These are phyloP conservation scores for Chalciporus sphaerocephalus DNA, from an alignment of 768 basidiomycete species.

Conservation along the genomic window DNA sequence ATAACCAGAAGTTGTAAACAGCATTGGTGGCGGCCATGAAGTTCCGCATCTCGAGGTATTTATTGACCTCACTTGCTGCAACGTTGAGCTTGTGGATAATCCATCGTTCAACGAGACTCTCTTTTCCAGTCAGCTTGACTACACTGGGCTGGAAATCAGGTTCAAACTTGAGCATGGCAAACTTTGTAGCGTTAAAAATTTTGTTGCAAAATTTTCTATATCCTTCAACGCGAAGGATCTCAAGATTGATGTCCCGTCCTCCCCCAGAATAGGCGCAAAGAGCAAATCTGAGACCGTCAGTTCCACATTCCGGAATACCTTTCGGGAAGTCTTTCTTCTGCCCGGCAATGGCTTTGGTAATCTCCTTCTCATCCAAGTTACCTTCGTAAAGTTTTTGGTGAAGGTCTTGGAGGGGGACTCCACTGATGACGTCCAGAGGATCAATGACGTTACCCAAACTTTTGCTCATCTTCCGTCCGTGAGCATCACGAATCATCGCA, in stretches of 20 bases:
- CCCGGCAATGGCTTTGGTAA: conserved; percentile 82
- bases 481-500: conserved; percentile 98
- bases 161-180: conserved; percentile 97
- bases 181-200: conserved; percentile 98
- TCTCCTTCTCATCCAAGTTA: conserved; percentile 91
- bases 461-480: conserved; percentile 99
- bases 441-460: conserved; percentile 97
- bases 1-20: conserved; percentile 93
- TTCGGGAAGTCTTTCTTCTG: conserved; percentile 99
- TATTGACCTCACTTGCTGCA: conserved; percentile 74
- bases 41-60: conserved; percentile 70
- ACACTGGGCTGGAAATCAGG: conserved; percentile 69
- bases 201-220: conserved; percentile 99
- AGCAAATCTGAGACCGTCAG: conserved; percentile 93
- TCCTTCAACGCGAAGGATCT: conserved; percentile 93
- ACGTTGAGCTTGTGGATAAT: conserved; percentile 90
- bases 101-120: conserved; percentile 93
- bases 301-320: conserved; percentile 98
- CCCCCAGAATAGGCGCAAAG: conserved; percentile 91
- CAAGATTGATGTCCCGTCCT: conserved; percentile 95
- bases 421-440: conserved; percentile 91
- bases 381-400: conserved; percentile 86
- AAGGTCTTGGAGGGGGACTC: conserved; percentile 70
- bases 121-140: conserved; percentile 80
- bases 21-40: conserved; percentile 89